Conservation (phyloP, 306 rosid species). For the Fragaria iinumae region DNA sequence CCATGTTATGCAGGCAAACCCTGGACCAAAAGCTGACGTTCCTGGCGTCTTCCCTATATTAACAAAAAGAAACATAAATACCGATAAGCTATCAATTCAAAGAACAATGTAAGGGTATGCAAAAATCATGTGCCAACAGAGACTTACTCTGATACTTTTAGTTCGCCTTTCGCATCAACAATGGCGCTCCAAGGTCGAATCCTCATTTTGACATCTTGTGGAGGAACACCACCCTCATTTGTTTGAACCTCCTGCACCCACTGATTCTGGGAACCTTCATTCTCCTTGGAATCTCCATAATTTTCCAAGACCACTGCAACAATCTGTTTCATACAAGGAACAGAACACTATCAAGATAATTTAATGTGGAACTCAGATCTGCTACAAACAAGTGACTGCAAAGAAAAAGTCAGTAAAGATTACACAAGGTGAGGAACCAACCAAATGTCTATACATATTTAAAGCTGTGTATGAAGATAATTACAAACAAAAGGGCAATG, state of each 20-base stretch:
- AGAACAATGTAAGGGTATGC: constrained; percentile 8
- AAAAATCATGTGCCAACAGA: constrained; percentile 23
- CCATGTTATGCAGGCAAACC: constrained; percentile 87
- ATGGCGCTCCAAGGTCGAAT: constrained; percentile 62
- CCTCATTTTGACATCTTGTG: constrained; percentile 41
- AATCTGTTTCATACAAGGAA: constrained; percentile 49
- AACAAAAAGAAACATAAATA: constrained; percentile 27
- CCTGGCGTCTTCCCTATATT: constrained; percentile 69
- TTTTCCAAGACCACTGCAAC: constrained; percentile 86
- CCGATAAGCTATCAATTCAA: constrained; percentile 18
- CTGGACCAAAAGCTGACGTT: constrained; percentile 87
- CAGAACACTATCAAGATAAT: constrained; percentile 12
- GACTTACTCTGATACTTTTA: constrained; percentile 59
- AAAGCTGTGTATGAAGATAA: neutral
- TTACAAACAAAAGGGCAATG: neutral
- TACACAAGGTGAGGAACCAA: neutral
- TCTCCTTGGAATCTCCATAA: constrained; percentile 48
- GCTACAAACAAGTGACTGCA: neutral
- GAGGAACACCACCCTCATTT: constrained; percentile 45
- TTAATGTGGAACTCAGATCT: constrained; percentile 15
- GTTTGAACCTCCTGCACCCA: constrained; percentile 58
- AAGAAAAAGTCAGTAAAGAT: neutral
- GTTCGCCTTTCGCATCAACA: constrained; percentile 59
- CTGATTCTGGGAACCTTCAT: constrained; percentile 37
- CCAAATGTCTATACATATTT: neutral